phyloP scores from a whole-genome alignment of 805 yeast genomes.

The Yamadazyma nakazawae region DNA sequence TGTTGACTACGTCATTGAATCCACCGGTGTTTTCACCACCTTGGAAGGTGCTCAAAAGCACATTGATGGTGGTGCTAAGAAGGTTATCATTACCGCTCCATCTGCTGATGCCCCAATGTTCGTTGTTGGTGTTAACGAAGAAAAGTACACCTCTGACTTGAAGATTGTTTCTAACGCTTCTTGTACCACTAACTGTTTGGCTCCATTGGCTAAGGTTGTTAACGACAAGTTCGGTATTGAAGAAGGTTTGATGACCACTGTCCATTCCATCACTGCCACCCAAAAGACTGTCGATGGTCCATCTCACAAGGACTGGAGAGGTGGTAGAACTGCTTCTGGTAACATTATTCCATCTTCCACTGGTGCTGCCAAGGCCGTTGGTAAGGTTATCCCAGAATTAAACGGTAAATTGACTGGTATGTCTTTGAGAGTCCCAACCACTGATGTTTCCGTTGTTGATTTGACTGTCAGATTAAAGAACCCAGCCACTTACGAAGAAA shows the following conservation, averaged over 20 bases:
- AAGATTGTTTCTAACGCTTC: conserved; percentile 87
- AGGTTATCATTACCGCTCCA: conserved; percentile 93
- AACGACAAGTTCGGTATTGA: conserved; percentile 83
- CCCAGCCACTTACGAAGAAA: conserved; percentile 78
- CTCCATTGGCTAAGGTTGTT: conserved; percentile 88
- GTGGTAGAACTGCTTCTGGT: conserved; percentile 95
- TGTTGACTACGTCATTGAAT: conserved; percentile 85
- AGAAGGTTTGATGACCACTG: conserved; percentile 94
- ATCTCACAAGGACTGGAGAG: conserved; percentile 97
- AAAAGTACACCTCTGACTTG: conserved; percentile 71
- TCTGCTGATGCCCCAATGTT: conserved; percentile 94
- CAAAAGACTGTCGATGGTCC: conserved; percentile 97
- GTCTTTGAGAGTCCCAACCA: conserved; percentile 92
- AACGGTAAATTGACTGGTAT: conserved; percentile 93
- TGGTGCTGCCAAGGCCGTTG: conserved; percentile 98
- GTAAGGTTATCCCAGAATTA: conserved; percentile 87
- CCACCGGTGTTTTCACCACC: conserved; percentile 92
- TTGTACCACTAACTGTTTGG: conserved; percentile 94
- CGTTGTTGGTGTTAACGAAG: conserved; percentile 87
- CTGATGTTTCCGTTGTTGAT: conserved; percentile 91
- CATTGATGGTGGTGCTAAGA: conserved; percentile 89
- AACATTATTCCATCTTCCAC: conserved; percentile 94
- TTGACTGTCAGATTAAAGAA: conserved; percentile 79
- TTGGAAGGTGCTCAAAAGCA: conserved; percentile 79
- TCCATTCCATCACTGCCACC: conserved; percentile 94